A percentile compares a stretch with the other conserved stretches of the same genome.
These are phyloP conservation scores for Cutaneotrichosporon curvatum DNA, from an alignment of 1,284 basidiomycete genomes.

Conservation along the genomic window DNA sequence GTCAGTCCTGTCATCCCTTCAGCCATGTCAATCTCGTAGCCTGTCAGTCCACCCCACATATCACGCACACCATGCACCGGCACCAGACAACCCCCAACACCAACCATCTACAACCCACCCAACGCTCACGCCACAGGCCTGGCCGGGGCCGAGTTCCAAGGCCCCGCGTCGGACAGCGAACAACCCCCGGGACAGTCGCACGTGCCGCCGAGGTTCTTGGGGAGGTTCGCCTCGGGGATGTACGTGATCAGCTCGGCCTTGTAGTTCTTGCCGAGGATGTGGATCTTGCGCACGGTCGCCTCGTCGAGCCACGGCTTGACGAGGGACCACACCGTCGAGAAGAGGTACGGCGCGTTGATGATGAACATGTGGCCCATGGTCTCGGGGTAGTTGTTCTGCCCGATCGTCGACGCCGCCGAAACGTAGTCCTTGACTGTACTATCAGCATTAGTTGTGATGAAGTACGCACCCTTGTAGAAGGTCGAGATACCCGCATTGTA, in stretches of 20 bases:
- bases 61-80: too few species aligned
- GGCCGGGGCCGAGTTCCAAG: slow-evolving; percentile 61
- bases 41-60: too few species aligned
- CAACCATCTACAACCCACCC: not conserved
- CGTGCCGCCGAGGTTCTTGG: slow-evolving; percentile 73
- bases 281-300: slow-evolving; percentile 88
- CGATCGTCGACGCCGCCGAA: slow-evolving; percentile 66
- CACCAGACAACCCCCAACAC: too few species aligned
- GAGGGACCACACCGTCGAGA: slow-evolving; percentile 79
- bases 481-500: slow-evolving; percentile 69
- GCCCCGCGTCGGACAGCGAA: slow-evolving; percentile 81
- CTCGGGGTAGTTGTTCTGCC: slow-evolving; percentile 87
- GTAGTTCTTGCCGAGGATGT: slow-evolving; percentile 60
- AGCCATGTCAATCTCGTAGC: too few species aligned
- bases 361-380: slow-evolving; percentile 96
- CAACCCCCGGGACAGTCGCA: slow-evolving; percentile 78
- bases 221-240: slow-evolving; percentile 77
- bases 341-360: slow-evolving; percentile 89
- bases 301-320: slow-evolving; percentile 94
- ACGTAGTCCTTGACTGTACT: slow-evolving; percentile 79
- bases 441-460: not conserved
- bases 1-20: too few species aligned
- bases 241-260: slow-evolving; percentile 67
- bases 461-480: slow-evolving; percentile 62
- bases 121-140: not conserved